Evolutionary conservation across 257 asterid genomes (phyloP).

Genomic region (Apocynum venetum): DNA sequence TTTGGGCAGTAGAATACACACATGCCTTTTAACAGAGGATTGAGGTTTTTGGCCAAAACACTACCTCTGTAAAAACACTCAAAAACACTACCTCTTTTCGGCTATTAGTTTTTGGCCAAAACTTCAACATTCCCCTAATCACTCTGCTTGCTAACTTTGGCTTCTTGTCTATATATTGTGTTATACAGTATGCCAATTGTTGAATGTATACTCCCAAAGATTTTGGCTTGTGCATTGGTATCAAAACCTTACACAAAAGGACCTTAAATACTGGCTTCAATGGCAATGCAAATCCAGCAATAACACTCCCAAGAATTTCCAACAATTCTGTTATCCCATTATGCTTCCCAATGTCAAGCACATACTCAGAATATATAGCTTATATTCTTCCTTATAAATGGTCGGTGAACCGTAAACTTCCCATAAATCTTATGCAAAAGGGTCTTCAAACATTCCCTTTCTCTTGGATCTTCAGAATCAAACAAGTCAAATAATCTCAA

Average conservation of each 20-base stretch:
- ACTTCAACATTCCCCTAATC: conserved; percentile 66
- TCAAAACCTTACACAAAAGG: conserved; percentile 56
- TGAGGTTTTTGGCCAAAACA: too few species aligned
- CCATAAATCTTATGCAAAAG: conserved; percentile 83
- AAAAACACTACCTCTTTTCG: conserved; percentile 88
- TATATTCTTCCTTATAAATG: conserved; percentile 66
- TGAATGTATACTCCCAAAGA: conserved; percentile 71
- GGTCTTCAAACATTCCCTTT: conserved; percentile 73
- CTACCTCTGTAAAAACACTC: too few species aligned
- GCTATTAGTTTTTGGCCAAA: conserved; percentile 84
- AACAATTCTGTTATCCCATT: conserved; percentile 76
- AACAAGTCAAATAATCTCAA: conserved; percentile 60
- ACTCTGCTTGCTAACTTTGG: conserved; percentile 65
- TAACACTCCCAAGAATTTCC: conserved; percentile 90
- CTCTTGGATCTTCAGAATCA: conserved; percentile 89
- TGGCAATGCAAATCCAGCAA: conserved; percentile 83
- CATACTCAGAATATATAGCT: conserved; percentile 67
- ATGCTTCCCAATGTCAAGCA: conserved; percentile 69
- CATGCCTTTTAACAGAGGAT: conserved; percentile 22
- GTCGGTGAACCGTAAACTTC: conserved; percentile 73
- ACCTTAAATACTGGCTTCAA: conserved; percentile 84
- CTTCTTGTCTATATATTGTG: conserved; percentile 76
- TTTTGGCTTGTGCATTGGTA: conserved; percentile 84
- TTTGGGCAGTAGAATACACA: background rate
- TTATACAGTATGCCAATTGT: conserved; percentile 72